Conservation (phyloP, 495 filamentous ascomycete species). For the Xylaria cubensis region DNA sequence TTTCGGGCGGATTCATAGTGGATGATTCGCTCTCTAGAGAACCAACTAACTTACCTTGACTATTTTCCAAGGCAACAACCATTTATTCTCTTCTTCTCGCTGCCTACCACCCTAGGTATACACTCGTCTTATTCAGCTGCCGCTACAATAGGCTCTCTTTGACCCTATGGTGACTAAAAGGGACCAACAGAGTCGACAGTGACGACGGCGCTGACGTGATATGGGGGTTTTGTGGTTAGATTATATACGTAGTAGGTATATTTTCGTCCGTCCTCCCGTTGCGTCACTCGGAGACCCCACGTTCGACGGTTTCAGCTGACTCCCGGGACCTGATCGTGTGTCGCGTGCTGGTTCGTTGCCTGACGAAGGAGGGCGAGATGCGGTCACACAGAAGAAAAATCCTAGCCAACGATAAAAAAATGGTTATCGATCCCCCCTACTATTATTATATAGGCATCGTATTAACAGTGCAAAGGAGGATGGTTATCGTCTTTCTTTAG, state of each 20-base stretch:
- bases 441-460: background rate
- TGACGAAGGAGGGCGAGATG: slow-evolving; percentile 22
- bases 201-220: slow-evolving; percentile 19
- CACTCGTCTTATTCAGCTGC: background rate
- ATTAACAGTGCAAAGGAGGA: background rate
- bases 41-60: background rate
- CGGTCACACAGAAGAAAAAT: slow-evolving; percentile 10
- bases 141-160: background rate
- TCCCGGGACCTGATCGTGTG: slow-evolving; percentile 23
- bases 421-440: background rate
- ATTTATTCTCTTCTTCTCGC: background rate
- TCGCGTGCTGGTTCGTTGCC: slow-evolving; percentile 28
- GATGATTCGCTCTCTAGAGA: background rate
- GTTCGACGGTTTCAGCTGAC: slow-evolving; percentile 28
- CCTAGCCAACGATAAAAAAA: background rate
- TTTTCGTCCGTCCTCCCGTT: slow-evolving; percentile 2
- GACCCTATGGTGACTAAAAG: background rate
- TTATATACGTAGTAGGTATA: slow-evolving; percentile 3
- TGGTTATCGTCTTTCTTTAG: background rate
- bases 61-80: background rate
- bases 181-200: background rate
- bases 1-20: background rate
- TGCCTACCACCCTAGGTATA: background rate
- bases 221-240: background rate
- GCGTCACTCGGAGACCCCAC: slow-evolving; percentile 26